Conservation (phyloP, 345 rosid genomes). For the Clarkia xantiana region DNA sequence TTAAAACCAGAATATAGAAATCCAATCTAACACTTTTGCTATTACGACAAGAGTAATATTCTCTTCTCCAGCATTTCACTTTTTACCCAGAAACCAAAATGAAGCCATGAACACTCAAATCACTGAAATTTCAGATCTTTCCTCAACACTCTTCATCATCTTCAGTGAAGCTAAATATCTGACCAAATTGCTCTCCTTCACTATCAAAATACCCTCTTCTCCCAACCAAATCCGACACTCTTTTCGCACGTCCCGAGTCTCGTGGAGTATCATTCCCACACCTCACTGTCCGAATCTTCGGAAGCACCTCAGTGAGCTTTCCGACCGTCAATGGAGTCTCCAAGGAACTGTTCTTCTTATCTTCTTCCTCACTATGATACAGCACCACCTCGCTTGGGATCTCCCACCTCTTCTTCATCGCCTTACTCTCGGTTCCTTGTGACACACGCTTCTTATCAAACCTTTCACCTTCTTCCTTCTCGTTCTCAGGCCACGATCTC, state of each 20-base stretch:
- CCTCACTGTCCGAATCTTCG: constrained; percentile 58
- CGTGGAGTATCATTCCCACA: constrained; percentile 47
- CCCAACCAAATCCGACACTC: constrained; percentile 65
- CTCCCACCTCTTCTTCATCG: constrained; percentile 88
- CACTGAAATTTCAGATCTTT: not conserved
- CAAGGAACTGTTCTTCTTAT: not conserved
- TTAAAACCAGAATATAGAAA: too few relatives aligned
- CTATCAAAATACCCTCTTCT: constrained; percentile 37
- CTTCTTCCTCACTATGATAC: constrained; percentile 15
- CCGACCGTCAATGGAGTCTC: constrained; percentile 18
- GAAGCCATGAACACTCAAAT: not conserved
- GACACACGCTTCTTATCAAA: constrained; percentile 57
- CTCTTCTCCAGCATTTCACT: too few relatives aligned
- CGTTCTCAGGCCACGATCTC: constrained; percentile 56
- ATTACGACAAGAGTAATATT: too few relatives aligned
- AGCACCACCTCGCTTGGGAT: constrained; percentile 49
- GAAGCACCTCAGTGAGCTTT: constrained; percentile 22
- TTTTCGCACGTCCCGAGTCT: constrained; percentile 81
- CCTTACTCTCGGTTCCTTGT: constrained; percentile 16
- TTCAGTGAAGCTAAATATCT: constrained; percentile 33
- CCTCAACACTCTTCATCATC: constrained; percentile 13
- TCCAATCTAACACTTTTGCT: too few relatives aligned
- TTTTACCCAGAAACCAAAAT: constrained; percentile 1
- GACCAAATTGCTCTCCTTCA: constrained; percentile 23
- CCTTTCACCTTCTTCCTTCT: constrained; percentile 41